Percentiles rank a stretch among this genome's conserved stretches.
Evolutionary conservation across 1,284 basidiomycete genomes (phyloP).

Genomic region (Stygiomarasmius scandens): DNA sequence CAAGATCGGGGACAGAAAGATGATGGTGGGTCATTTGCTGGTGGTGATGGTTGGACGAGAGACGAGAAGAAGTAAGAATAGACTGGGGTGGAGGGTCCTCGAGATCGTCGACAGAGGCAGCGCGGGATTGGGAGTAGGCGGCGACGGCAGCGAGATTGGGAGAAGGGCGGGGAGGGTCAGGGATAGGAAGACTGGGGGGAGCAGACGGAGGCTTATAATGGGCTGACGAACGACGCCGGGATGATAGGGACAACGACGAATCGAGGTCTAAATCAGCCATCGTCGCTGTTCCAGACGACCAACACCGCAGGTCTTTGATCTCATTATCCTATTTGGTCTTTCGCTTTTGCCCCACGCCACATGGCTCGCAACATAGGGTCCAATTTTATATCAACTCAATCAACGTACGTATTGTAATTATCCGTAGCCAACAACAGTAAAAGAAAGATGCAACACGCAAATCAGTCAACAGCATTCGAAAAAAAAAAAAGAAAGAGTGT

Average conservation of each 20-base stretch:
- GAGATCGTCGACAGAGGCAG: conserved; percentile 50
- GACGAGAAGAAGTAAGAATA: conserved; percentile 45
- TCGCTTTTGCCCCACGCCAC: conserved; percentile 11
- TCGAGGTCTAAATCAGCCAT: conserved; percentile 13
- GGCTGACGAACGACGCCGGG: conserved; percentile 70
- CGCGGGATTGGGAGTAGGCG: conserved; percentile 57
- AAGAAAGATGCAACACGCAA: not conserved
- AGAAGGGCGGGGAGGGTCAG: conserved; percentile 41
- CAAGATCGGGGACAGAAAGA: conserved; percentile 19
- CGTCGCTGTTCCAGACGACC: conserved; percentile 2
- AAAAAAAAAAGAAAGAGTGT: conserved; percentile 16
- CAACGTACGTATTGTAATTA: conserved; percentile 9
- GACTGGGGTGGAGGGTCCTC: conserved; percentile 60
- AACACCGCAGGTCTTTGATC: not conserved
- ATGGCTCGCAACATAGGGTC: not conserved
- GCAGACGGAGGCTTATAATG: conserved; percentile 64
- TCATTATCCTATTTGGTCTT: not conserved
- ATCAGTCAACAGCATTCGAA: not conserved
- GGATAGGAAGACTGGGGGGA: conserved; percentile 76
- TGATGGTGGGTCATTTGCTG: conserved; percentile 28
- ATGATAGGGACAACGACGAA: conserved; percentile 40
- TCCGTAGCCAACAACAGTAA: conserved; percentile 2
- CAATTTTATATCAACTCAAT: not conserved
- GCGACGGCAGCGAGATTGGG: conserved; percentile 60
- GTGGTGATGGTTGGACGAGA: conserved; percentile 33